Base-by-base conservation (phyloP, 306 rosid genomes). In the Prunus mira region DNA sequence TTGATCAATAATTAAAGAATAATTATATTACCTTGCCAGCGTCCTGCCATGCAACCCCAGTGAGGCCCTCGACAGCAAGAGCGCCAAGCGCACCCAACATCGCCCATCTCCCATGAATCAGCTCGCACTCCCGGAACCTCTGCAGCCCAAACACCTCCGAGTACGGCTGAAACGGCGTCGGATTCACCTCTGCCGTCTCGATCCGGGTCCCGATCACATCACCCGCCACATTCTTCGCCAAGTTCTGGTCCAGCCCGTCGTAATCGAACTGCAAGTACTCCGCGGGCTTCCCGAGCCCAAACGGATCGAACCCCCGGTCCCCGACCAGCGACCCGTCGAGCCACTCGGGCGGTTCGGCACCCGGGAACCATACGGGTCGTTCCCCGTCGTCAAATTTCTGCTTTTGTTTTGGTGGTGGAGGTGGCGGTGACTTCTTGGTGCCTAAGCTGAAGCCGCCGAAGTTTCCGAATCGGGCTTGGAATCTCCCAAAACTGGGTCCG, bases 71-170 rank as follows among this genome's bases (percentile, higher is more conserved):
- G 46, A 92, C 96, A 14, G 96, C 82, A 43, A 92, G 72, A 9
- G 96, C 97, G 38, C 97, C 97, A 27, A 92, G 93, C 17, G 88
- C 67, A 9, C 93, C 97, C 30, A 92, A 80, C 97, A 92, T 90
- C 3, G 96, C 97, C 97, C 96, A 92, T 80, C 91, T 81, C 50
- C 93, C 97, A 61, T 92, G 97, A 45, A 92, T 92, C 65, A 90
- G 17, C 77, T 92, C 96, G 12, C 96, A 92, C 70, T 92, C 96
- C 1, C 93, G 83, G 82, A 92, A 92, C 84, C 96, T 87, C 87
- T 88, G 93, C 65, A 90, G 28, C 9, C 97, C 96, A 25, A 92
- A 92, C 0, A 92, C 96, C 85, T 93, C 96, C 22, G 87, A 1
- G 79, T 93, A 90, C 1, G 96, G 97, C 87, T 90, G 97, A 72